Conservation (phyloP, 1,284 basidiomycete genomes). For the Afroboletus lepidellus region DNA sequence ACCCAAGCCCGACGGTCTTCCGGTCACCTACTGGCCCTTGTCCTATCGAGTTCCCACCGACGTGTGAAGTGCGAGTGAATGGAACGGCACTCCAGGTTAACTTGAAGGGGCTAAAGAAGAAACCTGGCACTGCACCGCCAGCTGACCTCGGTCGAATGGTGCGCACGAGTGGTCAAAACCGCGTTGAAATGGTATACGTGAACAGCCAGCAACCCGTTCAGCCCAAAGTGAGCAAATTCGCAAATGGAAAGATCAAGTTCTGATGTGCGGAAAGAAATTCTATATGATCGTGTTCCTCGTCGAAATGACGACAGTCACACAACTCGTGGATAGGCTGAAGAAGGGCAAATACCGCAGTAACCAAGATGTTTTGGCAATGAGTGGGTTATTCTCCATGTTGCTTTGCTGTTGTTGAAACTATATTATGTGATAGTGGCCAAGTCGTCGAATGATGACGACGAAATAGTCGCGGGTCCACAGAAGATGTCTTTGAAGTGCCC, state of each 20-base stretch:
- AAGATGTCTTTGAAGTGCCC: constrained; percentile 92
- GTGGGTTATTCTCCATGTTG: constrained; percentile 41
- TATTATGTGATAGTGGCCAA: constrained; percentile 52
- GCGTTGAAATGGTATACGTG: constrained; percentile 86
- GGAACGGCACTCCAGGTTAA: constrained; percentile 68
- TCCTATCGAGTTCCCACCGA: constrained; percentile 89
- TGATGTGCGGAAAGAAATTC: constrained; percentile 77
- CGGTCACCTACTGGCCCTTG: constrained; percentile 51
- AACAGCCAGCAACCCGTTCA: constrained; percentile 80
- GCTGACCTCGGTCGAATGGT: constrained; percentile 74
- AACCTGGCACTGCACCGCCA: constrained; percentile 93
- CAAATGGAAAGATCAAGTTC: not conserved
- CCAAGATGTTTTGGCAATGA: constrained; percentile 65
- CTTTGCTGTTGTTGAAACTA: not conserved
- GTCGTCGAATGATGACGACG: constrained; percentile 71
- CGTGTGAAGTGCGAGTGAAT: constrained; percentile 90
- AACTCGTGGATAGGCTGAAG: constrained; percentile 67
- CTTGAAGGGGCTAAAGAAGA: constrained; percentile 92
- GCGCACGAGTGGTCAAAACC: constrained; percentile 53
- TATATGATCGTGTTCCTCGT: constrained; percentile 84
- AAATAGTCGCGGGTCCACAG: constrained; percentile 83
- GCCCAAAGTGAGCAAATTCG: constrained; percentile 52
- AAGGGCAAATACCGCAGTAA: constrained; percentile 63
- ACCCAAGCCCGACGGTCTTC: constrained; percentile 48
- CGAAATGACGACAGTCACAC: constrained; percentile 64